Evolutionary conservation across 129 eudicot genomes (phyloP), one percentile per base, ranked within the genome.

Genomic region (Artemisia argyi): DNA sequence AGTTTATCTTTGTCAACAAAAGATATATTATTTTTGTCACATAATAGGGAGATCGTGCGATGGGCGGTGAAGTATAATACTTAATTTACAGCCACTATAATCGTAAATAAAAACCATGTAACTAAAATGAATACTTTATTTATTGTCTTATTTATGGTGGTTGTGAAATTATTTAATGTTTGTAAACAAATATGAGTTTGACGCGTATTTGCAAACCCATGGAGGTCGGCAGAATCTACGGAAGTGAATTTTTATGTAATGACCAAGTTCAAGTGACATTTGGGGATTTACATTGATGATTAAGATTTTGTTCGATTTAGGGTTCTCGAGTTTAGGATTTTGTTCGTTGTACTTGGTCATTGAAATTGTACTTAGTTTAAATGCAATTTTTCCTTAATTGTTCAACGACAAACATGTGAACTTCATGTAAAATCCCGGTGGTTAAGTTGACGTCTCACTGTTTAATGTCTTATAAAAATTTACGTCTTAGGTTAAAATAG

Each of bases 51-150:
- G 84, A 82, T 82, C 86, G 90, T 85, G 90, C 86, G 57, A 51
- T 73, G 86, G 86, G 80, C 84, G 86, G 84, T 85, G 89, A 51
- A 66, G 72, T 60, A 73, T 32, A 79, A 67, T 68, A 20, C 28
- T 35, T 63, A 2, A 12, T 32, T 17, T 66, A 76, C 73, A 69
- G 74, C 79, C 79, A 60, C 69, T 78, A 73, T 73, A 32, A 51
- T 52, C 17, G 46, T 58, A 66, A 58, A 61, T 73, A 68, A 19
- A 79, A 68, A 58, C 70, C 70, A 73, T 13, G 70, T 46, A 26
- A 42, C 5, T 47, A 56, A 64, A 48, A 57, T 44, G 48, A 24
- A 14, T 42, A 55, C 5, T 39, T 44, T 20, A 32, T 30, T 32
- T 0, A 51, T 50, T 4, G 22, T 52, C 17, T 17, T 52, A 52